phyloP scores from a whole-genome alignment of 2,329 filamentous ascomycete species.

The Teratosphaeria destructans region DNA sequence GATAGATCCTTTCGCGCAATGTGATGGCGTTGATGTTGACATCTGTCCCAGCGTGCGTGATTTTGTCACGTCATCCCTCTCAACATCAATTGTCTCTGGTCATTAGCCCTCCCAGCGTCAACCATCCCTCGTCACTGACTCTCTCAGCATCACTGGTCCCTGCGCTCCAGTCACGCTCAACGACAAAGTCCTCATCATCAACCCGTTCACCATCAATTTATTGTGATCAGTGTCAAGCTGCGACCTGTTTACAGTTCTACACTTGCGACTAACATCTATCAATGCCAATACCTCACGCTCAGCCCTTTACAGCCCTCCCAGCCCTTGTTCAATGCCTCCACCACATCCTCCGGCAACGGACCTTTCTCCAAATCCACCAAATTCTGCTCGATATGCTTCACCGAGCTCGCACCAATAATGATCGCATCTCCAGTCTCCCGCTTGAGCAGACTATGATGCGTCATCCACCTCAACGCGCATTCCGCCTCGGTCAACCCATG shows the following conservation, averaged over 20 bases:
- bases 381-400: slow-evolving; percentile 28
- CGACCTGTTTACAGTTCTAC: neutral
- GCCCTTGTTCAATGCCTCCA: slow-evolving; percentile 28
- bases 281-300: slow-evolving; percentile 24
- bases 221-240: neutral
- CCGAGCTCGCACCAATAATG: slow-evolving; percentile 27
- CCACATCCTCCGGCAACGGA: slow-evolving; percentile 30
- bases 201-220: neutral
- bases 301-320: slow-evolving; percentile 27
- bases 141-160: neutral
- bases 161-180: neutral
- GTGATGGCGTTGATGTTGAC: neutral
- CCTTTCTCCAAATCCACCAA: slow-evolving; percentile 30
- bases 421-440: slow-evolving; percentile 27
- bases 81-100: neutral
- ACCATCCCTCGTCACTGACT: neutral
- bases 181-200: neutral
- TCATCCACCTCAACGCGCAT: slow-evolving; percentile 36
- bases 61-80: neutral
- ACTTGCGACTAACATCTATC: neutral
- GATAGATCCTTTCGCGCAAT: neutral
- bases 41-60: neutral
- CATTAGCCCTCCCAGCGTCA: neutral
- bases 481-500: slow-evolving; percentile 34
- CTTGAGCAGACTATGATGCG: slow-evolving; percentile 32